Evolutionary conservation across 2,329 filamentous ascomycete genomes (phyloP).

Genomic region (Fusarium gaditjirri): DNA sequence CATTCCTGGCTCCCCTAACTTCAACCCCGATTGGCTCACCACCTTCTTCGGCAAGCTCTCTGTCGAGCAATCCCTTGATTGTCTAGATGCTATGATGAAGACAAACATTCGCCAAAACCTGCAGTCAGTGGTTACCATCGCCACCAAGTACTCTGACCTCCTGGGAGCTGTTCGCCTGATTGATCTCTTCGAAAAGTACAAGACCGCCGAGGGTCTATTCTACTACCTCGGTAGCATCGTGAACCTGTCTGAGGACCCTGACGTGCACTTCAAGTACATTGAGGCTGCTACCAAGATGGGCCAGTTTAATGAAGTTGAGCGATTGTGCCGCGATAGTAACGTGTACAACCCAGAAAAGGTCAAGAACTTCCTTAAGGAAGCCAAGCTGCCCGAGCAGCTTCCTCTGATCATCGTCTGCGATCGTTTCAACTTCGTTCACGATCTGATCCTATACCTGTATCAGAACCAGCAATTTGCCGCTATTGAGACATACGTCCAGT

Average conservation of each 20-base stretch:
- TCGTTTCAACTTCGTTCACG: constrained; percentile 98
- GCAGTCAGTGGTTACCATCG: constrained; percentile 92
- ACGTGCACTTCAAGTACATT: constrained; percentile 99
- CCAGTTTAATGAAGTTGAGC: constrained; percentile 95
- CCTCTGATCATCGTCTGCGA: constrained; percentile 98
- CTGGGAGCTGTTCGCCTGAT: constrained; percentile 89
- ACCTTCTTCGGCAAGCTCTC: constrained; percentile 94
- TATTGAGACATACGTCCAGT: constrained; percentile 97
- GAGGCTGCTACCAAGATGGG: constrained; percentile 94
- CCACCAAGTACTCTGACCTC: constrained; percentile 97
- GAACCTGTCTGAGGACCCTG: constrained; percentile 92
- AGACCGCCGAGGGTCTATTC: constrained; percentile 95
- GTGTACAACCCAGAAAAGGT: constrained; percentile 93
- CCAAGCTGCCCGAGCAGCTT: constrained; percentile 88
- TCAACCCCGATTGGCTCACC: constrained; percentile 90
- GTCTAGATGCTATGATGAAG: constrained; percentile 95
- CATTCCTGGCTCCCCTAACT: constrained; percentile 82
- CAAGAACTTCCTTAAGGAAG: constrained; percentile 99
- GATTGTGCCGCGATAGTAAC: constrained; percentile 94
- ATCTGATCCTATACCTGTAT: constrained; percentile 95
- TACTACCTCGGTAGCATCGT: constrained; percentile 99
- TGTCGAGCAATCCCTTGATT: constrained; percentile 93
- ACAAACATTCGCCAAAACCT: constrained; percentile 97
- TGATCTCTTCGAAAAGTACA: constrained; percentile 96
- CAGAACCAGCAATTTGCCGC: constrained; percentile 99